A percentile compares a stretch with the other conserved stretches of the same genome.
These are phyloP conservation scores for Penicillium parvum DNA, from an alignment of 495 filamentous ascomycete genomes.

Conservation along the genomic window DNA sequence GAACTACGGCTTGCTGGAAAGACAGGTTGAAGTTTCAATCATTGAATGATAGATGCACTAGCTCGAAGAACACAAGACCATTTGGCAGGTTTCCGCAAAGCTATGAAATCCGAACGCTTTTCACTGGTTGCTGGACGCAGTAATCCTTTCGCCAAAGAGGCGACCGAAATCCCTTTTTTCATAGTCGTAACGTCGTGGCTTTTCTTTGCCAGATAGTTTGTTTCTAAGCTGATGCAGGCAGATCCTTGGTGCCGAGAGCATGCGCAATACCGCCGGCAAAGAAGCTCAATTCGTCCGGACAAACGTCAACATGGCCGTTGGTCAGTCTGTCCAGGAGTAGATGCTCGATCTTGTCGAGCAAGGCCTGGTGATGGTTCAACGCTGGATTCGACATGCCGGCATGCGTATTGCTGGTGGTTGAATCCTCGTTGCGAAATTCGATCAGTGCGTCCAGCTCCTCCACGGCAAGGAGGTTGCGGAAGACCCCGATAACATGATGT, in stretches of 20 bases:
- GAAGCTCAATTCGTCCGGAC: slow-evolving; percentile 40
- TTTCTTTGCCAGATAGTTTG: background rate
- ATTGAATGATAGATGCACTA: background rate
- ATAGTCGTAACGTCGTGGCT: slow-evolving; percentile 18
- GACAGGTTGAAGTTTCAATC: background rate
- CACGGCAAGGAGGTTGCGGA: slow-evolving; percentile 36
- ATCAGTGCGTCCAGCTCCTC: slow-evolving; percentile 38
- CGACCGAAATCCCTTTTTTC: slow-evolving; percentile 15
- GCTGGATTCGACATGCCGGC: background rate
- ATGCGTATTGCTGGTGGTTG: background rate
- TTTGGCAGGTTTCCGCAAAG: background rate
- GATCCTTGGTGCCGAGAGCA: slow-evolving; percentile 33
- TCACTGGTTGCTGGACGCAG: slow-evolving; percentile 12
- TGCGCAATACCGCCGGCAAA: slow-evolving; percentile 40
- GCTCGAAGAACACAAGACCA: too few relatives aligned
- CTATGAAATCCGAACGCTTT: slow-evolving; percentile 16
- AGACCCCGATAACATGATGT: slow-evolving; percentile 41
- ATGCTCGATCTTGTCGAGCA: slow-evolving; percentile 34
- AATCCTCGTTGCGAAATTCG: slow-evolving; percentile 23
- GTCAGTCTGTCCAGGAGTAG: slow-evolving; percentile 35
- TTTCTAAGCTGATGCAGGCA: slow-evolving; percentile 8
- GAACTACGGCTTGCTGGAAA: too few relatives aligned
- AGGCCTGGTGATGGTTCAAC: slow-evolving; percentile 6
- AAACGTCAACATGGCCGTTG: slow-evolving; percentile 28
- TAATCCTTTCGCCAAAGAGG: slow-evolving; percentile 8